These are phyloP conservation scores for Colletotrichum ledebouriae DNA, from an alignment of 2,329 filamentous ascomycete species.

Conservation along the genomic window DNA sequence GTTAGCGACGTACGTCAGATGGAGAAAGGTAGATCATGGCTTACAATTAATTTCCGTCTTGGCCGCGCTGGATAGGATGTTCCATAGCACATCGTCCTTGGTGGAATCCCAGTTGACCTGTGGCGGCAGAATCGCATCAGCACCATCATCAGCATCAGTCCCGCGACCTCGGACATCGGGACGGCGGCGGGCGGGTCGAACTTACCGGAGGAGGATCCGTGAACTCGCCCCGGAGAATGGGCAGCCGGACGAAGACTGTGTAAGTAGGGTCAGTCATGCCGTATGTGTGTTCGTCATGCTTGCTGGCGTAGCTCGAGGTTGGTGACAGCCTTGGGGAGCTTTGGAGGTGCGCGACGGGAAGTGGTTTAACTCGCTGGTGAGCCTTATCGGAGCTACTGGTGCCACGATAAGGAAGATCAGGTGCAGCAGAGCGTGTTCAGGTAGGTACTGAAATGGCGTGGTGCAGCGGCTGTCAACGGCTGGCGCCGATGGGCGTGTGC, in stretches of 20 bases:
- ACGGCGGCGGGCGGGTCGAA: constrained; percentile 38
- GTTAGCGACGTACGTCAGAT: constrained; percentile 17
- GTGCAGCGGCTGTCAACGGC: constrained; percentile 25
- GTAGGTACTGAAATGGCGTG: neutral
- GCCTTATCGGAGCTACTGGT: constrained; percentile 42
- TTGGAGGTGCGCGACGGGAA: constrained; percentile 23
- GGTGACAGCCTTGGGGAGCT: constrained; percentile 27
- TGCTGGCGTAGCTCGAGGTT: constrained; percentile 30
- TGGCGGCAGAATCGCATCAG: constrained; percentile 43
- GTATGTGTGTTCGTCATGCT: constrained; percentile 38
- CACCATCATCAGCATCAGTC: constrained; percentile 20
- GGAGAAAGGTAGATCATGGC: constrained; percentile 43
- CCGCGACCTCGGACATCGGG: constrained; percentile 24
- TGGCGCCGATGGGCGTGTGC: neutral
- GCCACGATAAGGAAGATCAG: constrained; percentile 30
- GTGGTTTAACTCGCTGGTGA: constrained; percentile 31
- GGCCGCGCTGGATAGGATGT: constrained; percentile 84
- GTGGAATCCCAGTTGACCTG: constrained; percentile 89
- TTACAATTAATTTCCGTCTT: constrained; percentile 91
- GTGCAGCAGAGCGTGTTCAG: no score
- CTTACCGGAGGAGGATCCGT: constrained; percentile 88
- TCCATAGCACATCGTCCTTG: constrained; percentile 93
- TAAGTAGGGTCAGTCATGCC: constrained; percentile 67
- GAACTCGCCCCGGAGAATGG: constrained; percentile 88
- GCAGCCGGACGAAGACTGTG: constrained; percentile 90